These are phyloP conservation scores for Termitomyces sp. DNA, from an alignment of 768 basidiomycete genomes.

Conservation along the genomic window DNA sequence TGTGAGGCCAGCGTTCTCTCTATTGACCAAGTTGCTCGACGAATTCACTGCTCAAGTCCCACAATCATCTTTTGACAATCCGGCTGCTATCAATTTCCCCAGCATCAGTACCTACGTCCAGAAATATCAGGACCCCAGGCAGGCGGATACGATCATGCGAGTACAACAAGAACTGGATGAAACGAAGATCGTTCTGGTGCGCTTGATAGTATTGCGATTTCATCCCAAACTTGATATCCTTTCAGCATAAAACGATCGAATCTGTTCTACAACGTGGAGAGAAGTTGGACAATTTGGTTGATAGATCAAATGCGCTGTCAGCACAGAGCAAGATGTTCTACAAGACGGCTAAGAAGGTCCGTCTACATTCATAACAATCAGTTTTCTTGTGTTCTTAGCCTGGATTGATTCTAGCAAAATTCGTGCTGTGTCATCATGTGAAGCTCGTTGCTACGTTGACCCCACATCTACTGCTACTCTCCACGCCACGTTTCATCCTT, in stretches of 20 bases:
- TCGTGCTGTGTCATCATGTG: conserved; percentile 90
- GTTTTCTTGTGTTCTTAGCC: background rate
- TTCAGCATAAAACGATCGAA: conserved; percentile 98
- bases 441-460: conserved; percentile 1
- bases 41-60: conserved; percentile 85
- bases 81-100: conserved; percentile 70
- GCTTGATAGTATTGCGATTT: conserved; percentile 24
- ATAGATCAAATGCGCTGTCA: conserved; percentile 85
- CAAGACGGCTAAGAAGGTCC: conserved; percentile 98
- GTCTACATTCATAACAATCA: conserved; percentile 11
- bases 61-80: conserved; percentile 61
- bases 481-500: conserved; percentile 11
- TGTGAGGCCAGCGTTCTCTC: conserved; percentile 92
- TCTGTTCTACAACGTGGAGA: conserved; percentile 94
- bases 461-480: background rate
- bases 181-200: conserved; percentile 95
- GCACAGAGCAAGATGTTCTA: conserved; percentile 97
- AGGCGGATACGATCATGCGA: conserved; percentile 97
- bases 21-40: conserved; percentile 89
- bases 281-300: conserved; percentile 93
- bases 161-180: conserved; percentile 98
- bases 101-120: conserved; percentile 72
- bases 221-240: background rate
- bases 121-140: conserved; percentile 96
- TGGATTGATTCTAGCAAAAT: conserved; percentile 71